Evolutionary conservation across 345 rosid species (phyloP), one percentile per base, ranked within the genome.

Genomic region (Abelmoschus esculentus): DNA sequence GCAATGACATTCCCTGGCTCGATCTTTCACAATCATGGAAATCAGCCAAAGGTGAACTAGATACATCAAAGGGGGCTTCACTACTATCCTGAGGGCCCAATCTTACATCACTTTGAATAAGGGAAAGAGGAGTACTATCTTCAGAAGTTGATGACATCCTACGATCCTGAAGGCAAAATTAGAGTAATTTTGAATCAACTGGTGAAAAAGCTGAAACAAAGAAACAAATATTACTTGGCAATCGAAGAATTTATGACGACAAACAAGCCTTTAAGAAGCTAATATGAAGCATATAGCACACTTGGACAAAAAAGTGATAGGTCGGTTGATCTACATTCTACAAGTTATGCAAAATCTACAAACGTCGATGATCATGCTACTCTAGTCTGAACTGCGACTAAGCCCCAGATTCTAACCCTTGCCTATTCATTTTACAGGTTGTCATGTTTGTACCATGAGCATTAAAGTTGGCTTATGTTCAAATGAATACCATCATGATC

Each of bases 21-120:
- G 82, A 73, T 78, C 92, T 86, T 84, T 95, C 98, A 66, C 63
- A 75, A 56, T 74, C 68, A 73, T 95, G 99, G 81, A 92, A 95
- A 85, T 78, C 85, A 67, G 87, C 82, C 81, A 92, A 63, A 62
- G 97, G 97, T 47, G 96, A 87, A 75, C 79, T 67, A 47, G 80
- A 82, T 17, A 81, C 72, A 75, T 90, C 87, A 36, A 84, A 82
- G 62, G 83, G 80, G 70, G 77, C 73, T 71, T 74, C 82, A 53
- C 71, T 73, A 29, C 70, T 67, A 46, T 78, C 87, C 66, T 72
- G 83, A 73, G 82, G 73, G 80, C 80, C 71, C 78, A 89, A 70
- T 73, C 61, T 85, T 66, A 86, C 78, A 72, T 87, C 86, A 58
- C 88, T 78, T 72, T 81, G 86, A 78, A 5, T 49, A n/a, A 47